Evolutionary conservation across 2,329 filamentous ascomycete genomes (phyloP).

Genomic region (Aspergillus sp.): DNA sequence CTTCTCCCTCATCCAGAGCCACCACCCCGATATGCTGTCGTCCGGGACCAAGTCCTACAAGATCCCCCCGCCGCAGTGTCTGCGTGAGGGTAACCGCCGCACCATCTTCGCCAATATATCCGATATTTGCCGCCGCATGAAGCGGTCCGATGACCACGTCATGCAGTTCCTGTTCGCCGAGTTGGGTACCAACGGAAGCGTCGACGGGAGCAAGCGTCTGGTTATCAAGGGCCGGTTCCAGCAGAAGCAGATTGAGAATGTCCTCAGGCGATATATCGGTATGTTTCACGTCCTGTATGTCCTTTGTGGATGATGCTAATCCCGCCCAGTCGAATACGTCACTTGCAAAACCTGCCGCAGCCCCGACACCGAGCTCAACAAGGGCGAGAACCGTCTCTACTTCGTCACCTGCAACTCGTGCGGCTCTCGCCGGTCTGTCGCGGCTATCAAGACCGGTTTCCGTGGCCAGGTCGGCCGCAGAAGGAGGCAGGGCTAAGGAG

Average conservation of each 20-base stretch:
- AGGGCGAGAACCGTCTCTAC: slow-evolving; percentile 97
- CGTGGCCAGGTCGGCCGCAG: slow-evolving; percentile 98
- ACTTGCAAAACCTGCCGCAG: slow-evolving; percentile 98
- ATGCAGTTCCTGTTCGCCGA: slow-evolving; percentile 96
- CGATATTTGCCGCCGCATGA: slow-evolving; percentile 99
- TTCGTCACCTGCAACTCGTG: slow-evolving; percentile 96
- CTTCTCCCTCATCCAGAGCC: slow-evolving; percentile 87
- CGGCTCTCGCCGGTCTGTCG: slow-evolving; percentile 75
- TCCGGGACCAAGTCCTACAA: slow-evolving; percentile 93
- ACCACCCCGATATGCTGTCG: slow-evolving; percentile 91
- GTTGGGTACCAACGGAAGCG: slow-evolving; percentile 91
- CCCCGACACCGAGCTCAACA: slow-evolving; percentile 90
- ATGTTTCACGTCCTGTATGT: slow-evolving; percentile 39
- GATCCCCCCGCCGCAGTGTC: slow-evolving; percentile 95
- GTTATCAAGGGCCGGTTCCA: slow-evolving; percentile 99
- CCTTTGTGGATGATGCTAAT: not conserved
- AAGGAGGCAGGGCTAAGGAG: slow-evolving; percentile 85
- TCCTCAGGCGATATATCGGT: slow-evolving; percentile 91
- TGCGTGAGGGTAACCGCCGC: slow-evolving; percentile 99
- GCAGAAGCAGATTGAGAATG: slow-evolving; percentile 98
- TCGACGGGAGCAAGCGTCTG: slow-evolving; percentile 82
- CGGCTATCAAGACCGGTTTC: slow-evolving; percentile 99
- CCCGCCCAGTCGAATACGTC: slow-evolving; percentile 73
- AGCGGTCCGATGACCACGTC: slow-evolving; percentile 95
- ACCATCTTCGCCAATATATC: slow-evolving; percentile 99